These are phyloP conservation scores for Fusarium paranaense DNA, from an alignment of 2,329 filamentous ascomycete species.

Conservation along the genomic window DNA sequence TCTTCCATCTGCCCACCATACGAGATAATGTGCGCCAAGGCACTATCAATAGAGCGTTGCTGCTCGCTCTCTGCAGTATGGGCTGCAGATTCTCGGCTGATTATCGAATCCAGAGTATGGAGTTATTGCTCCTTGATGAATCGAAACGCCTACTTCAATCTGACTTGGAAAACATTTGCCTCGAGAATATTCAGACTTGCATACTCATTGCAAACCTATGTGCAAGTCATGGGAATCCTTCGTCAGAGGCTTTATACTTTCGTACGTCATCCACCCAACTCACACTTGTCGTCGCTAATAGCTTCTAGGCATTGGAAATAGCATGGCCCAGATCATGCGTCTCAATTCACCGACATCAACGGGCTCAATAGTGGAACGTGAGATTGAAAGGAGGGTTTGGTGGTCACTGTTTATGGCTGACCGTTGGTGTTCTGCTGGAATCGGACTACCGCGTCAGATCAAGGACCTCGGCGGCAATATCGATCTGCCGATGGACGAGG, in stretches of 20 bases:
- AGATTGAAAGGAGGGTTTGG: conserved; percentile 22
- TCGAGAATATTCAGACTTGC: conserved; percentile 27
- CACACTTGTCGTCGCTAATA: background rate
- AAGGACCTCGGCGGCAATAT: background rate
- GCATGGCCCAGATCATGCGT: background rate
- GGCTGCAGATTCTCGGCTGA: conserved; percentile 12
- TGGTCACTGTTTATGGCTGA: conserved; percentile 34
- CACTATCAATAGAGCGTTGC: conserved; percentile 1
- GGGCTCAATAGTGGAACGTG: background rate
- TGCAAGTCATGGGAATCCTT: conserved; percentile 4
- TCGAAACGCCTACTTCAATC: conserved; percentile 11
- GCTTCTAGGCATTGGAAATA: conserved; percentile 7
- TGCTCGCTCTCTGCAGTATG: conserved; percentile 17
- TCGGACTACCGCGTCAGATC: conserved; percentile 27
- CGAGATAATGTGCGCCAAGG: background rate
- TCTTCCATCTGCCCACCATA: conserved; percentile 23
- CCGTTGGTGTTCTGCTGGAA: conserved; percentile 29
- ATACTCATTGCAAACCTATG: conserved; percentile 16
- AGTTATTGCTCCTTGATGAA: background rate
- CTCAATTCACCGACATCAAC: background rate
- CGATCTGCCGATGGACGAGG: conserved; percentile 45
- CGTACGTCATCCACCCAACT: background rate
- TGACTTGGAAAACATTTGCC: conserved; percentile 23
- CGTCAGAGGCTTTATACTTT: conserved; percentile 19
- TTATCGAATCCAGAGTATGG: background rate